Percentiles rank a stretch among this genome's conserved stretches.
Conservation (phyloP, 208 protist genomes). For the Leishmania tarentolae region DNA sequence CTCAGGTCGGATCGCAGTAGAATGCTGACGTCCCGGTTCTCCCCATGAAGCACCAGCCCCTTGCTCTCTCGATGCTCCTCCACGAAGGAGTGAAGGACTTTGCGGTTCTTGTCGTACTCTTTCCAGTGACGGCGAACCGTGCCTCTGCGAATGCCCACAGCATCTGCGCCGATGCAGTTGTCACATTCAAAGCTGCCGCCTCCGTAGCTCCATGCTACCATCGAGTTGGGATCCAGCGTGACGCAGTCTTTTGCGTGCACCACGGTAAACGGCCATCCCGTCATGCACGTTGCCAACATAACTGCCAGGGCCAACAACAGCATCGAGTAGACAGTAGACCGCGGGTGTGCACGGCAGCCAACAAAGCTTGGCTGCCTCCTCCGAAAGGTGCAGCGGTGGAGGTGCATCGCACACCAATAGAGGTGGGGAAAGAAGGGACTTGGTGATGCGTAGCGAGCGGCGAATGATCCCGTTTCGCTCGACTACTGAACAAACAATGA, state of each 20-base stretch:
- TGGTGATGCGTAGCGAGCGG: neutral
- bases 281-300: neutral
- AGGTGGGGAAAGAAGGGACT: neutral
- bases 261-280: neutral
- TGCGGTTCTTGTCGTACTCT: conserved; percentile 52
- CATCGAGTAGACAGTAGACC: neutral
- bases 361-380: neutral
- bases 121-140: conserved; percentile 36
- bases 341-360: neutral
- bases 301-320: conserved; percentile 8
- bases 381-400: neutral
- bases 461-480: neutral
- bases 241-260: conserved; percentile 54
- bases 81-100: conserved; percentile 36
- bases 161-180: conserved; percentile 16
- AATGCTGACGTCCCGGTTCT: conserved; percentile 42
- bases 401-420: neutral
- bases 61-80: conserved; percentile 39
- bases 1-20: conserved; percentile 61
- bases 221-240: conserved; percentile 7
- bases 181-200: conserved; percentile 63
- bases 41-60: conserved; percentile 55
- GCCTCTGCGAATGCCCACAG: neutral
- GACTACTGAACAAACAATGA: neutral
- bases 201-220: conserved; percentile 66